phyloP scores from a whole-genome alignment of 495 filamentous ascomycete species.

The Chaetomium tenue region DNA sequence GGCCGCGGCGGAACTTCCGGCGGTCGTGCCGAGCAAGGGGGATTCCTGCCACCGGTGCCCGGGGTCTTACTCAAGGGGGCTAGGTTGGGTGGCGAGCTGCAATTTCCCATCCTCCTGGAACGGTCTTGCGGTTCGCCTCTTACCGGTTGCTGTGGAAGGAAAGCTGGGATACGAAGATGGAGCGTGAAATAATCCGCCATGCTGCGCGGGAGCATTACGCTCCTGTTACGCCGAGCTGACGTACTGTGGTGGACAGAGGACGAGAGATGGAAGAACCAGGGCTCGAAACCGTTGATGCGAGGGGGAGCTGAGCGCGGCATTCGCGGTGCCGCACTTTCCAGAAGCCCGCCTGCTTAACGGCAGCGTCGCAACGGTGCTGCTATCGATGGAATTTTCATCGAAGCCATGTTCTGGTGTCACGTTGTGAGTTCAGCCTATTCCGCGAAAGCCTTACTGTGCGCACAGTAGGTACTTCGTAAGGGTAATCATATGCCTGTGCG shows the following conservation, averaged over 20 bases:
- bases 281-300: constrained; percentile 6
- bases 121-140: neutral
- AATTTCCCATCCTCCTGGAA: constrained; percentile 18
- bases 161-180: neutral
- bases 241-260: neutral
- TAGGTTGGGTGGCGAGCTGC: constrained; percentile 13
- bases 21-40: constrained; percentile 13
- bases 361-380: constrained; percentile 1
- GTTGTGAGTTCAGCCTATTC: constrained; percentile 4
- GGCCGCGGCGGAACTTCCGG: constrained; percentile 6
- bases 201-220: neutral
- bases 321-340: neutral
- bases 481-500: no score
- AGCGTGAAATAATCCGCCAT: neutral
- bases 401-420: neutral
- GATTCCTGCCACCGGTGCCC: neutral
- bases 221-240: constrained; percentile 11
- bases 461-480: no score
- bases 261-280: neutral
- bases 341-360: neutral
- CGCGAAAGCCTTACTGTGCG: neutral
- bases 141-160: constrained; percentile 15
- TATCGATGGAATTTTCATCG: neutral
- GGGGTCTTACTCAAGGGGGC: constrained; percentile 2
- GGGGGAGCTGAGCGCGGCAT: neutral